Evolutionary conservation across 208 protist species (phyloP), one percentile per base, ranked within the genome.

Genomic region (Lotmaria passim): DNA sequence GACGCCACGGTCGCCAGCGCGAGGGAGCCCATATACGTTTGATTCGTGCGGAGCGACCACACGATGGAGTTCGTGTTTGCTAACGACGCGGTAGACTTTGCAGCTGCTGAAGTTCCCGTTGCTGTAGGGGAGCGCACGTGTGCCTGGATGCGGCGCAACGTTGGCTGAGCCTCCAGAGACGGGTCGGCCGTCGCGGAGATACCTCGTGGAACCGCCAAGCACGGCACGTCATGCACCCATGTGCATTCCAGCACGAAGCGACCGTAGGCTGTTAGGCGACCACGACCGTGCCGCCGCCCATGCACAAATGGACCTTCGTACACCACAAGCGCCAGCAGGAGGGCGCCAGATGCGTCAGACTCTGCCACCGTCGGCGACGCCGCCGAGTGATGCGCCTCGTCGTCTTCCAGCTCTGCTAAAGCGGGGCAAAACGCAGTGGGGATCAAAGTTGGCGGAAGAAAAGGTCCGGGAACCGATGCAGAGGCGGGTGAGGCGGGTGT

Each of bases 221-320:
- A 59, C 14, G 86, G 86, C 24, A 64, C 52, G 38, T 83, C 82
- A 39, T 86, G 44, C n/a, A 71, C 71, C 86, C 86, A 91, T 17
- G 47, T 38, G 48, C 86, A 87, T 21, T 80, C 73, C 23, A 91
- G 47, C 17, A 83, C 72, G 58, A 86, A 74, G n/a, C 76, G 65
- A 8, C 78, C 62, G 46, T 76, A 81, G 3, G 78, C 82, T 1
- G 78, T 83, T 10, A 91, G 82, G 12, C 72, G 68, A 17, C 86
- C 86, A 21, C 67, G 69, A 17, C 86, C 86, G 39, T 86, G 69
- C 3, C 73, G 75, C 43, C 31, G 63, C 26, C 86, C 86, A 10
- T 68, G 51, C 5, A 55, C 57, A 64, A 91, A 91, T 3, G 39
- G 8, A 21, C 86, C 86, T 31, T 80, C 80, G 64, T 82, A 91